Evolutionary conservation across 1,284 basidiomycete species (phyloP), one percentile per base, ranked within the genome.

Genomic region (Puccinia polysora): DNA sequence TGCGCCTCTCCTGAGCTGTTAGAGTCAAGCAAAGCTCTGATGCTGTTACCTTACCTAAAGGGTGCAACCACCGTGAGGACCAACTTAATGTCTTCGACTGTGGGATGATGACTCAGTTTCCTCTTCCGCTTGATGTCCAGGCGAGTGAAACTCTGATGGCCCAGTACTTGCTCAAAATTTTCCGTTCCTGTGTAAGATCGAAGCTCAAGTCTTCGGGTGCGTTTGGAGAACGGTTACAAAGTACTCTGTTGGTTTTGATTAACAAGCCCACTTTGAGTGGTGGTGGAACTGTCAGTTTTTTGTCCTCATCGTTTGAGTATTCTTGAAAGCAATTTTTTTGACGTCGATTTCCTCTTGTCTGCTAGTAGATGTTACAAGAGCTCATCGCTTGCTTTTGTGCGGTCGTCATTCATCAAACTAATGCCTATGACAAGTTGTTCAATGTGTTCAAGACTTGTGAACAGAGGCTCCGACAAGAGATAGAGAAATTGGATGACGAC

Each of bases 301-400:
- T 34, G 30, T 55, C 30, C 8, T 15, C 28, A 28, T 20, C 49
- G 47, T 25, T 55, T 14, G 25, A 40, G 50, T 40, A 15, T 23
- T 36, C 30, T 36, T 15, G 18, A 20, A 52, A 28, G 34, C 36
- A 18, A 25, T 38, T n/a, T 34, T 28, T 23, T 18, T 43, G 8
- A 43, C 40, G 25, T 34, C 8, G 3, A 40, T 74, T 75, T 45
- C 38, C 7, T n/a, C 12, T n/a, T 25, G 12, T 38, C 30, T 43
- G 25, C 34, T 20, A 65, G 8, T 74, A 92, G 87, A 86, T 88
- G 32, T 80, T 96, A 40, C 90, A 94, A 81, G 93, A 96, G 80
- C 86, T 87, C 7, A 88, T 98, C 12, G 90, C 90, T 0, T 97
- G 94, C 77, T 88, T 94, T 81, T 95, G 93, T 78, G 85, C 86